These are phyloP conservation scores for Fusarium temperatum DNA, from an alignment of 2,329 filamentous ascomycete species.

Conservation along the genomic window DNA sequence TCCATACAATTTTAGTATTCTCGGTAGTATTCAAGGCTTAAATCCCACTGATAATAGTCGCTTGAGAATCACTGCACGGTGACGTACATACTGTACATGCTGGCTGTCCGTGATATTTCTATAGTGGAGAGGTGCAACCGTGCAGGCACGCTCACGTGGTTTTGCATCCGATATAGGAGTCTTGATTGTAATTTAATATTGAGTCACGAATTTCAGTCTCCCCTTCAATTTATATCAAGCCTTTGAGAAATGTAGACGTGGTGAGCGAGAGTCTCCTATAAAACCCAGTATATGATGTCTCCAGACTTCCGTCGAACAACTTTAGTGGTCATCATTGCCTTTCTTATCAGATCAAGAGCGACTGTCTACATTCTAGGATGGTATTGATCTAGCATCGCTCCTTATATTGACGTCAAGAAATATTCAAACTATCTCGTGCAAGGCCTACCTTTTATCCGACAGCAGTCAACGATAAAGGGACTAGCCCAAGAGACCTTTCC, in stretches of 20 bases:
- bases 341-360: background rate
- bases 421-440: background rate
- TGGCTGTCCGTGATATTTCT: background rate
- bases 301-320: background rate
- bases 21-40: accelerated
- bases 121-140: background rate
- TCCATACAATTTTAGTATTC: accelerated
- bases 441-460: background rate
- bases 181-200: background rate
- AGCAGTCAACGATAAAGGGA: background rate
- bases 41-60: accelerated
- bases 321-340: background rate
- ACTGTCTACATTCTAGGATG: accelerated
- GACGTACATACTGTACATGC: background rate
- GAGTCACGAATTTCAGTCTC: background rate
- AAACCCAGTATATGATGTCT: background rate
- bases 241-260: too few relatives aligned
- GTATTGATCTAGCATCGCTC: background rate
- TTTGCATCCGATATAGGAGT: background rate
- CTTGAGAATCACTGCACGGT: background rate
- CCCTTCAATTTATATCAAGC: too few relatives aligned
- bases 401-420: background rate
- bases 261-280: background rate
- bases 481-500: background rate
- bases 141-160: background rate